Evolutionary conservation across 805 yeast species (phyloP).

Genomic region (Starmerella scarabaei): DNA sequence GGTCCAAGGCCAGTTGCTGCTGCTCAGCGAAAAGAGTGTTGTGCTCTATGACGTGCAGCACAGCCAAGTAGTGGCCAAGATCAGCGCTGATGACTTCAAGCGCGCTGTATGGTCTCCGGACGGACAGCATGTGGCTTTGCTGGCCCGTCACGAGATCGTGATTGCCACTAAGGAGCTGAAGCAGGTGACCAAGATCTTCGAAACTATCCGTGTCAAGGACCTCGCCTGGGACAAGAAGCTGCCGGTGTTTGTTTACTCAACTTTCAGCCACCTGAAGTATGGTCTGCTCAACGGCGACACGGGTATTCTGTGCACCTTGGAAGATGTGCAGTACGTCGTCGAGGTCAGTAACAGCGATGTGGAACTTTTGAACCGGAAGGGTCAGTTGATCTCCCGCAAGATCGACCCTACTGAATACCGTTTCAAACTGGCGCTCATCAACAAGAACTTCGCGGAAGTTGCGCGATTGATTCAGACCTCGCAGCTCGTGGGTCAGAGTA

Average conservation of each 20-base stretch:
- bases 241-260: constrained; percentile 71
- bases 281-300: constrained; percentile 85
- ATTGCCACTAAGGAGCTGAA: constrained; percentile 64
- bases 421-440: constrained; percentile 84
- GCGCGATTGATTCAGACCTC: constrained; percentile 76
- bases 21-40: constrained; percentile 60
- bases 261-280: constrained; percentile 91
- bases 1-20: constrained; percentile 70
- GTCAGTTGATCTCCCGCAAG: constrained; percentile 60
- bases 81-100: constrained; percentile 64
- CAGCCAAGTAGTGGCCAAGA: constrained; percentile 58
- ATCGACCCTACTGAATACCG: constrained; percentile 97
- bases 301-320: constrained; percentile 88
- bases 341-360: constrained; percentile 55
- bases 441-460: constrained; percentile 83
- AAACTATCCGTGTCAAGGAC: constrained; percentile 89
- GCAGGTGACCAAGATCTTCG: constrained; percentile 73
- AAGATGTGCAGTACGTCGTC: constrained; percentile 71
- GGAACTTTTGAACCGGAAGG: constrained; percentile 70
- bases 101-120: constrained; percentile 82
- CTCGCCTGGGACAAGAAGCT: constrained; percentile 96
- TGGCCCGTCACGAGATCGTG: constrained; percentile 85
- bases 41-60: constrained; percentile 87
- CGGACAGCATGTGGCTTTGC: constrained; percentile 73
- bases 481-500: constrained; percentile 91